These are phyloP conservation scores for Leptosphaerulina australis DNA, from an alignment of 2,329 filamentous ascomycete genomes.

Conservation along the genomic window DNA sequence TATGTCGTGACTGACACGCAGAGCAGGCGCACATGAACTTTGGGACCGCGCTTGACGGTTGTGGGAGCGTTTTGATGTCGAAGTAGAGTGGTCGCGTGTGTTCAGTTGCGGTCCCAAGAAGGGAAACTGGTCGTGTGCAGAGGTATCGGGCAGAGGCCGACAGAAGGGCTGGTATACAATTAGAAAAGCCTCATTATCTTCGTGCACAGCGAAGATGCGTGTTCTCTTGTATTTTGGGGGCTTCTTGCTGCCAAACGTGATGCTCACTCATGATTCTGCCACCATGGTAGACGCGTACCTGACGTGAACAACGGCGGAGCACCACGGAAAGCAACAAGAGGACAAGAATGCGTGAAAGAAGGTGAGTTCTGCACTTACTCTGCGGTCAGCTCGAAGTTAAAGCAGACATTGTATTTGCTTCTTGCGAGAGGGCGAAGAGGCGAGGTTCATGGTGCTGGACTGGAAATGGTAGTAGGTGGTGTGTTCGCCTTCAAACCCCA, in stretches of 20 bases:
- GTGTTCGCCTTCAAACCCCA: constrained; percentile 7
- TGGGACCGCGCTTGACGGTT: not conserved
- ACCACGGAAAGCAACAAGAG: not conserved
- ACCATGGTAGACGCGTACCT: not conserved
- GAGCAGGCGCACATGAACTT: not conserved
- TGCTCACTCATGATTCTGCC: not conserved
- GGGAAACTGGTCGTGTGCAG: constrained; percentile 16
- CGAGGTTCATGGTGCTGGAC: constrained; percentile 30
- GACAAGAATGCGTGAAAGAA: not conserved
- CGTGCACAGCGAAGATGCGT: not conserved
- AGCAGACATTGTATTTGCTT: constrained; percentile 37
- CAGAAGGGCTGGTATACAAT: constrained; percentile 24
- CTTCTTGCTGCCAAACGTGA: not conserved
- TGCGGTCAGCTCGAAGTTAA: constrained; percentile 33
- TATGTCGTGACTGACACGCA: not conserved
- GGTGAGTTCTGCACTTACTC: constrained; percentile 23
- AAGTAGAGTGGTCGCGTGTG: constrained; percentile 3
- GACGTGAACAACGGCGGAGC: constrained; percentile 5
- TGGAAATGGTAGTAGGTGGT: constrained; percentile 13
- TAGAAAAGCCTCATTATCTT: constrained; percentile 8
- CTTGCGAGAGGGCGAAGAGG: constrained; percentile 35
- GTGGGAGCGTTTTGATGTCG: not conserved
- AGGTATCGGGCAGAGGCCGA: constrained; percentile 26
- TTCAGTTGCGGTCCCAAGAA: constrained; percentile 5
- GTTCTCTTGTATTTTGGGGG: not conserved